Evolutionary conservation across 192 early-diverging fungal species (phyloP).

Genomic region (Backusella tarrabulga): DNA sequence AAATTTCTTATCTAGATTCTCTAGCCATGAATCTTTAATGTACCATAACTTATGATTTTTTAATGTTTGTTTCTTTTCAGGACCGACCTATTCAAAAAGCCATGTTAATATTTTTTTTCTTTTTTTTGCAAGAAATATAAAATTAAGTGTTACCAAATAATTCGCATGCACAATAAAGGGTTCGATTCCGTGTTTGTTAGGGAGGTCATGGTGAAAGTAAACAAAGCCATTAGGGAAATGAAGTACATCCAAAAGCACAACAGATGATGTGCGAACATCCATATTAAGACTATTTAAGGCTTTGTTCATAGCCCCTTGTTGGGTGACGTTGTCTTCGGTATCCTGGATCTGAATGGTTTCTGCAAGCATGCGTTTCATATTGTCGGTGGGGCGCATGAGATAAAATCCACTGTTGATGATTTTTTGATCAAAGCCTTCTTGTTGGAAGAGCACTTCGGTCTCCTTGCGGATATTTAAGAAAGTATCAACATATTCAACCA

Average conservation of each 20-base stretch:
- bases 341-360: slow-evolving; percentile 29
- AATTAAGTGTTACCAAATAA: slow-evolving; percentile 22
- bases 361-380: slow-evolving; percentile 18
- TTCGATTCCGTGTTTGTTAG: not conserved
- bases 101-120: not conserved
- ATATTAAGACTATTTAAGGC: slow-evolving; percentile 13
- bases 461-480: slow-evolving; percentile 18
- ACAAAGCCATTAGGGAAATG: slow-evolving; percentile 28
- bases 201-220: slow-evolving; percentile 18
- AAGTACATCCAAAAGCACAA: slow-evolving; percentile 24
- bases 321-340: slow-evolving; percentile 1
- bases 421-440: slow-evolving; percentile 14
- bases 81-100: not conserved
- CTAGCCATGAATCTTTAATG: slow-evolving; percentile 8
- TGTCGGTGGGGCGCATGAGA: slow-evolving; percentile 26
- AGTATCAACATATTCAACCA: slow-evolving; percentile 7
- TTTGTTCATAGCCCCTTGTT: slow-evolving; percentile 28
- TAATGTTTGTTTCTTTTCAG: slow-evolving; percentile 16
- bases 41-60: slow-evolving; percentile 10
- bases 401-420: slow-evolving; percentile 26
- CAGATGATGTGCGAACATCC: slow-evolving; percentile 12
- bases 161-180: slow-evolving; percentile 34
- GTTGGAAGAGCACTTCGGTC: slow-evolving; percentile 23
- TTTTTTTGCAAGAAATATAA: not conserved
- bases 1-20: not conserved